phyloP scores from a whole-genome alignment of 2,329 filamentous ascomycete species.

The Phialemoniopsis sp. region DNA sequence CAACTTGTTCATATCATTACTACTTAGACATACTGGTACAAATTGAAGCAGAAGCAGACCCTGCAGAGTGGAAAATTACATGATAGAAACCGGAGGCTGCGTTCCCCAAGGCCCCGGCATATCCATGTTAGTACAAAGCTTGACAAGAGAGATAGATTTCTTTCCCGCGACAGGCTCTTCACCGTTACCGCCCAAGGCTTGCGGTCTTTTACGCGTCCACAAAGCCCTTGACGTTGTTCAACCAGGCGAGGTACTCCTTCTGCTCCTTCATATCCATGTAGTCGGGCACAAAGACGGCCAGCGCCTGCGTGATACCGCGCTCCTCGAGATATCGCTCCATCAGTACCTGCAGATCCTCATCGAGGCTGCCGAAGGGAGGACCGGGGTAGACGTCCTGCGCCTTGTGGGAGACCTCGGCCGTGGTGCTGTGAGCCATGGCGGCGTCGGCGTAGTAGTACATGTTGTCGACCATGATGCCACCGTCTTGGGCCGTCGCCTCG shows the following conservation, averaged over 20 bases:
- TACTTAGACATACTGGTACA: neutral
- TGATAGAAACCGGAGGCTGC: neutral
- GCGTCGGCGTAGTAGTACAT: conserved; percentile 82
- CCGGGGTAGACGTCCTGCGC: conserved; percentile 81
- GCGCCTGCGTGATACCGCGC: conserved; percentile 79
- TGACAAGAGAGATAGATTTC: neutral
- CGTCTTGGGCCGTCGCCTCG: conserved; percentile 82
- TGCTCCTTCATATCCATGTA: conserved; percentile 99
- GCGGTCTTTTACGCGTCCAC: conserved; percentile 57
- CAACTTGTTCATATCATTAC: too few species aligned
- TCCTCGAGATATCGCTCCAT: conserved; percentile 94
- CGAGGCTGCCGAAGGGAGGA: conserved; percentile 88
- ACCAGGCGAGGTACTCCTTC: conserved; percentile 90
- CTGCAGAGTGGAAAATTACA: neutral
- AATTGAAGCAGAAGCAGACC: neutral
- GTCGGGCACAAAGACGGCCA: conserved; percentile 89
- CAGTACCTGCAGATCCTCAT: conserved; percentile 90
- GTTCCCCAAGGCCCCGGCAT: neutral
- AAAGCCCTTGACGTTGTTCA: conserved; percentile 83
- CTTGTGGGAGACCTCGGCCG: conserved; percentile 72
- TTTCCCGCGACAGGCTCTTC: neutral
- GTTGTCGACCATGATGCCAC: conserved; percentile 83
- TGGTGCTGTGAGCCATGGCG: conserved; percentile 70
- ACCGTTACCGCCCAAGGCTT: neutral
- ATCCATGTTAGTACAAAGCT: neutral